Evolutionary conservation across 257 asterid genomes (phyloP), one percentile per base, ranked within the genome.

Genomic region (Datura wrightii): DNA sequence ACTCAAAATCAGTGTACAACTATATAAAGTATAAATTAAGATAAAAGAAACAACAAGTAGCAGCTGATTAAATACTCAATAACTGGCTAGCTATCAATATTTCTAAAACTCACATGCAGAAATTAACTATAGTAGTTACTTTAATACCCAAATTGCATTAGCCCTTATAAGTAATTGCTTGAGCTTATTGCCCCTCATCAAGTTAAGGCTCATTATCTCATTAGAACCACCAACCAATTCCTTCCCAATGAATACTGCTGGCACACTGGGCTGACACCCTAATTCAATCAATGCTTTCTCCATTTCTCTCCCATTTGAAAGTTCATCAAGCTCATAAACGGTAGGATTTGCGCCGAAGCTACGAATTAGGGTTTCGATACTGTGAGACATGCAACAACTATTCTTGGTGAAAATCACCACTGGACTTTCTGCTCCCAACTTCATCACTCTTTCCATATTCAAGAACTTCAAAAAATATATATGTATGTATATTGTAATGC

Each of bases 371-470:
- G 59, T 79, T 34, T 85, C 37, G 3, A 94, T 91, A 19, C 90
- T 74, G 66, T 94, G 88, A 2, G 93, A 91, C 65, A 92, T 91
- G 94, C 94, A 89, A 71, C 94, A 94, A 50, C n/a, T 84, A 48
- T 85, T 90, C 84, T 92, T 93, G 87, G 90, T 93, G 90, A 93
- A 92, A 8, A 94, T 87, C 82, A 94, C 97, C 76, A 91, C 92
- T 2, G 98, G 86, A 24, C 83, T 87, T 44, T 79, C 88, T 0
- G 87, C 67, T n/a, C 89, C 98, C 53, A 94, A 37, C 55, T 79
- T 79, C 91, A 19, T 85, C 78, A 90, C 80, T n/a, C 46, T 78
- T 16, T 89, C 91, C 97, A 93, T 91, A 19, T 60, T 81, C 42
- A 42, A 55, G 1, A 50, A 13, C 8, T 74, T 56, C 24, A 3